Conservation (phyloP, 2,329 filamentous ascomycete genomes). For the Beauveria varroae region DNA sequence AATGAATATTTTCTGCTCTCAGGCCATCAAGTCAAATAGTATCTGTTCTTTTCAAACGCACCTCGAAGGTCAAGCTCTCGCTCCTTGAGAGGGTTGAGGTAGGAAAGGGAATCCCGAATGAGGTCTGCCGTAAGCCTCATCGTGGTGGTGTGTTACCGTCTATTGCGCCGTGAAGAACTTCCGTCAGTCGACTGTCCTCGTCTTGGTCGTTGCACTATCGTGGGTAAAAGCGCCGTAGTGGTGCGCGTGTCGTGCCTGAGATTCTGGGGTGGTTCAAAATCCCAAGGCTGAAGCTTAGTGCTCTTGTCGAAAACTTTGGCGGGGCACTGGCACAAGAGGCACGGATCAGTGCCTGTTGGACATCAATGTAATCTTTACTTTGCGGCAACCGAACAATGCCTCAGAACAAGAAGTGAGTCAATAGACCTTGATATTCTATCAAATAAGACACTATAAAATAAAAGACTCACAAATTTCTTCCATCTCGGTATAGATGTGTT, state of each 20-base stretch:
- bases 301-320: constrained; percentile 5
- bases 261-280: neutral
- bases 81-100: constrained; percentile 97
- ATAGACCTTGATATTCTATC: too few species aligned
- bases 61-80: constrained; percentile 98
- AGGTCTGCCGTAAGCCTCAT: constrained; percentile 97
- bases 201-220: neutral
- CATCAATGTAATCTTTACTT: too few species aligned
- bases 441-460: too few species aligned
- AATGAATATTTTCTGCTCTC: constrained; percentile 77
- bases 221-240: neutral
- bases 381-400: too few species aligned
- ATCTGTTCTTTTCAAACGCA: constrained; percentile 96
- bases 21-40: constrained; percentile 63
- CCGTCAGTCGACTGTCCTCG: neutral
- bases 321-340: neutral
- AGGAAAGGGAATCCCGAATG: constrained; percentile 89
- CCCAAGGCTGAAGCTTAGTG: constrained; percentile 1
- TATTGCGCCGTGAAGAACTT: neutral
- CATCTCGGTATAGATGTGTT: too few species aligned
- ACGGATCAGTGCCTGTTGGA: neutral
- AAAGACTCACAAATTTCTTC: too few species aligned
- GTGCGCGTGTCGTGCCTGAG: neutral
- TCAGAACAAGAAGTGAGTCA: too few species aligned
- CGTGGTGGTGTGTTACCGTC: constrained; percentile 22